phyloP scores from a whole-genome alignment of 148 eudicot genomes.

The Fagopyrum tataricum region DNA sequence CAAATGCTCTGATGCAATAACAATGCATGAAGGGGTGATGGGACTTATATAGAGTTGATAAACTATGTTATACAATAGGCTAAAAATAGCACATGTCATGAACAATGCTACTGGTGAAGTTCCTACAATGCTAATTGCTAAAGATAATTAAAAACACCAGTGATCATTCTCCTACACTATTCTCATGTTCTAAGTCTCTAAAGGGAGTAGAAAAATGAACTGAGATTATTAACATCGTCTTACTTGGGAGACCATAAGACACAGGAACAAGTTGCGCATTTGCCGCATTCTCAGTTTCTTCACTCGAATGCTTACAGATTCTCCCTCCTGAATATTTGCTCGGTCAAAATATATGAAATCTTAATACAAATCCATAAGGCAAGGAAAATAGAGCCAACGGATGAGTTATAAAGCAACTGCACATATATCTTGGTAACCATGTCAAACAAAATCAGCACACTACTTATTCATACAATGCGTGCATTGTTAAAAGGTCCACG shows the following conservation, averaged over 20 bases:
- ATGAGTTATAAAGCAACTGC: not conserved
- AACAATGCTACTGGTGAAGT: not conserved
- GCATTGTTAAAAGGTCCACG: not conserved
- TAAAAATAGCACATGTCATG: not conserved
- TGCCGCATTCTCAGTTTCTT: conserved; percentile 81
- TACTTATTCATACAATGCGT: not conserved
- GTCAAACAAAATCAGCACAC: not conserved
- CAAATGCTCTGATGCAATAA: no score
- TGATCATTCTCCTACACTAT: not conserved
- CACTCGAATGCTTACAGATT: conserved; percentile 62
- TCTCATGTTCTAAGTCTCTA: not conserved
- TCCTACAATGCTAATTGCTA: not conserved
- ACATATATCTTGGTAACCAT: not conserved
- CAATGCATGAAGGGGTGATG: not conserved
- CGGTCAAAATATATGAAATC: not conserved
- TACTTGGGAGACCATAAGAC: conserved; percentile 98
- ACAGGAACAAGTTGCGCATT: conserved; percentile 76
- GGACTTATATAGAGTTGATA: conserved; percentile 1
- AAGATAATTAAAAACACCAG: not conserved
- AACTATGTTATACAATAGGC: not conserved
- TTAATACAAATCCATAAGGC: not conserved
- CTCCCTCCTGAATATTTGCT: conserved; percentile 61
- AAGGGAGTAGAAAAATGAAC: not conserved
- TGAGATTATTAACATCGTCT: conserved; percentile 12
- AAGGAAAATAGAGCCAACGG: not conserved